phyloP scores from a whole-genome alignment of 441 rosid species.

The Capsella rubella region DNA sequence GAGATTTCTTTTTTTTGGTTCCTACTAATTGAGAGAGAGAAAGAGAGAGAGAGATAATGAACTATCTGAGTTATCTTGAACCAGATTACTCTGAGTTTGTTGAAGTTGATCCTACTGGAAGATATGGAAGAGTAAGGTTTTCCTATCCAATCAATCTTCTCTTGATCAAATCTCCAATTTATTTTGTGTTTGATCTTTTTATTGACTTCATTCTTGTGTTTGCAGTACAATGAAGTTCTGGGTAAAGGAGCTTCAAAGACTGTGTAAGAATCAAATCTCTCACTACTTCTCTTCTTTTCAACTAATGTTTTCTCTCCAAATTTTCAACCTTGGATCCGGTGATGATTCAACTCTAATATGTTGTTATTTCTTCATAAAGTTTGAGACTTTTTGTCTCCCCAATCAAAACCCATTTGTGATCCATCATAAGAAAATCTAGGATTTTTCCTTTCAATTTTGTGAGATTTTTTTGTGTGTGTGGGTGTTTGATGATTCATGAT shows the following conservation, averaged over 20 bases:
- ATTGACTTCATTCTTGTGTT: slow-evolving; percentile 27
- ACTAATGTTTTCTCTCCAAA: background rate
- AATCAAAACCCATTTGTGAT: slow-evolving; percentile 42
- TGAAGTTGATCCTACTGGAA: slow-evolving; percentile 99
- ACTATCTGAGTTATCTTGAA: slow-evolving; percentile 49
- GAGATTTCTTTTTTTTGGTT: background rate
- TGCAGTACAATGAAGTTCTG: slow-evolving; percentile 90
- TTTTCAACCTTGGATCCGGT: slow-evolving; percentile 29
- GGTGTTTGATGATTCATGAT: background rate
- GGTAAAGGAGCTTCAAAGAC: slow-evolving; percentile 99
- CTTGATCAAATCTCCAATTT: slow-evolving; percentile 30
- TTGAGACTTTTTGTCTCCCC: slow-evolving; percentile 22
- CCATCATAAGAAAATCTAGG: slow-evolving; percentile 9
- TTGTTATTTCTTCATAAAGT: slow-evolving; percentile 28
- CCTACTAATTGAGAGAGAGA: slow-evolving; percentile 22
- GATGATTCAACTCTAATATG: background rate
- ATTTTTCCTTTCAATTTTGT: background rate
- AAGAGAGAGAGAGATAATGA: slow-evolving; percentile 54
- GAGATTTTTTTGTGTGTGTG: background rate
- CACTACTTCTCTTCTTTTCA: slow-evolving; percentile 22
- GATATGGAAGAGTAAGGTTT: slow-evolving; percentile 88
- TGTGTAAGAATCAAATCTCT: slow-evolving; percentile 61
- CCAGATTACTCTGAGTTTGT: slow-evolving; percentile 74
- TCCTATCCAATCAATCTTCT: slow-evolving; percentile 19
- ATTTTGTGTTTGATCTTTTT: slow-evolving; percentile 28